phyloP scores from a whole-genome alignment of 352 stramenopile genomes.

The Pythium scleroteichum region DNA sequence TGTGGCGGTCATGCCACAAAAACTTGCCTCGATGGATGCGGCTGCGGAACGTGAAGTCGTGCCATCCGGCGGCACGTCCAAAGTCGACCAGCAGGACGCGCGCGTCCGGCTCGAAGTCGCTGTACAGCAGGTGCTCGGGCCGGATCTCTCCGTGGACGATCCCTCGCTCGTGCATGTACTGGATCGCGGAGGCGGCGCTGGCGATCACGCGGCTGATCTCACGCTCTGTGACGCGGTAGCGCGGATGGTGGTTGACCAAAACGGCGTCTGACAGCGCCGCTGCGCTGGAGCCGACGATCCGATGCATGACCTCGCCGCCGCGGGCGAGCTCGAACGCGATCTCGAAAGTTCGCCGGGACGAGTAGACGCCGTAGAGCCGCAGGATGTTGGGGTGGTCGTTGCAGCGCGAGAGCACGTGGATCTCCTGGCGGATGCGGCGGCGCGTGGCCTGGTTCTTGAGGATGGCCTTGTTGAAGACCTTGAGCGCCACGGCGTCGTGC shows the following conservation, averaged over 20 bases:
- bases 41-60: conserved; percentile 31
- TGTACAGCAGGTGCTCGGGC: conserved; percentile 77
- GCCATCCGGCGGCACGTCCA: conserved; percentile 54
- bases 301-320: conserved; percentile 59
- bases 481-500: conserved; percentile 71
- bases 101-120: conserved; percentile 58
- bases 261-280: background rate
- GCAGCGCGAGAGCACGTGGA: conserved; percentile 51
- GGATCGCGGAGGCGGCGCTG: conserved; percentile 43
- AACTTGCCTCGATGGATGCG: conserved; percentile 30
- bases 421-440: conserved; percentile 69
- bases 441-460: conserved; percentile 44
- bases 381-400: conserved; percentile 64
- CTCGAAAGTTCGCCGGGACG: conserved; percentile 48
- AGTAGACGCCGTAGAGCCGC: conserved; percentile 62
- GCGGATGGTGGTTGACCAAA: background rate
- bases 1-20: conserved; percentile 60
- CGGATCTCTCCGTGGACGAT: conserved; percentile 70
- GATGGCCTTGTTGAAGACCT: conserved; percentile 61
- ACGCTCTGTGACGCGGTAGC: conserved; percentile 43
- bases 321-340: conserved; percentile 77
- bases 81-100: conserved; percentile 69
- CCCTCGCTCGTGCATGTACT: conserved; percentile 54
- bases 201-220: conserved; percentile 59
- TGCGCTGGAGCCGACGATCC: conserved; percentile 23